Evolutionary conservation across 768 basidiomycete species (phyloP).

Genomic region (Lentinula detonsa): DNA sequence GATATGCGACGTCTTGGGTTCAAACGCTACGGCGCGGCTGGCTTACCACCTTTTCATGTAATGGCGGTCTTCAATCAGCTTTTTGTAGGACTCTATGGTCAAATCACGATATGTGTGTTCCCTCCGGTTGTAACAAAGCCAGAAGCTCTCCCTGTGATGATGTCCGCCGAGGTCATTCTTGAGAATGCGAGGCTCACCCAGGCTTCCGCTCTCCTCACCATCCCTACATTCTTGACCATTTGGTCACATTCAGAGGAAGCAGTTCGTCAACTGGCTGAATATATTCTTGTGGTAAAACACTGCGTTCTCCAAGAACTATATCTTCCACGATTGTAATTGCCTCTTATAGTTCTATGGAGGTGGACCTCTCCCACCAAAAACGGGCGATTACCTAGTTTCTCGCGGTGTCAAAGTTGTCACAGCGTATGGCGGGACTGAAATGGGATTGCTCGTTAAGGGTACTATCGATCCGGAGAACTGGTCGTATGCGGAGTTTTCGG

Average conservation of each 20-base stretch:
- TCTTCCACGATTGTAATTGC: too few relatives aligned
- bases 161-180: conserved; percentile 22
- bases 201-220: conserved; percentile 13
- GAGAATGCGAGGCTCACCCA: conserved; percentile 11
- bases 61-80: not conserved
- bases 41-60: not conserved
- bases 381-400: conserved; percentile 12
- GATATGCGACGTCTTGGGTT: not conserved
- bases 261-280: conserved; percentile 10
- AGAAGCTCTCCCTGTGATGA: conserved; percentile 17
- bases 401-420: conserved; percentile 12
- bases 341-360: not conserved
- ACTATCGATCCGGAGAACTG: conserved; percentile 12
- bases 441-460: conserved; percentile 9
- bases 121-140: not conserved
- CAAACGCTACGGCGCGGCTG: not conserved
- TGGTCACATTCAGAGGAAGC: conserved; percentile 15
- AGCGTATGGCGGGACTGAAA: conserved; percentile 17
- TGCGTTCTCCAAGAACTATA: not conserved
- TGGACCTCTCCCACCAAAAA: not conserved
- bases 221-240: conserved; percentile 21
- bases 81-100: not conserved
- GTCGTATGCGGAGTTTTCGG: conserved; percentile 5
- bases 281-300: conserved; percentile 11
- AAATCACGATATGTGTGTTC: not conserved